These are phyloP conservation scores for Lavandula angustifolia DNA, from an alignment of 257 asterid genomes.

Conservation along the genomic window DNA sequence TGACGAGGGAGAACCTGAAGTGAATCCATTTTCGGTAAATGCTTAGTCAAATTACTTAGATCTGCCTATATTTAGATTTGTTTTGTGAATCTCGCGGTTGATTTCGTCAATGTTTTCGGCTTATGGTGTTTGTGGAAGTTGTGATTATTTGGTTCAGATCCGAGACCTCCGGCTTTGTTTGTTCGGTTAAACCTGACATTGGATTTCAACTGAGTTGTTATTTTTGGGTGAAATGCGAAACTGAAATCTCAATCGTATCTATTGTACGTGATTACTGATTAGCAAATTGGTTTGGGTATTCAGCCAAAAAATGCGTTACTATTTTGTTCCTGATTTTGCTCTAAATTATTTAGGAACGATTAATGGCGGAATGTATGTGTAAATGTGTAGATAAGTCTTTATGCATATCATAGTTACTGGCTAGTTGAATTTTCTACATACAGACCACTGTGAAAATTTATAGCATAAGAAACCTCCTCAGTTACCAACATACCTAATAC, in stretches of 20 bases:
- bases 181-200: conserved; percentile 21
- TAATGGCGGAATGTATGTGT: not conserved
- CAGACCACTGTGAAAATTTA: not conserved
- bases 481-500: conserved; percentile 13
- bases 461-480: not conserved
- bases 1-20: conserved; percentile 90
- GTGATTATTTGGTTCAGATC: conserved; percentile 37
- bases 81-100: conserved; percentile 14
- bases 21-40: conserved; percentile 98
- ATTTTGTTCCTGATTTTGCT: not conserved
- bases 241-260: not conserved
- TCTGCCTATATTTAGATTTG: conserved; percentile 39
- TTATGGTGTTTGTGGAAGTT: conserved; percentile 7
- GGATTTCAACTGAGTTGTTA: conserved; percentile 16
- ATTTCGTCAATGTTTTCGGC: conserved; percentile 6
- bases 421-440: not conserved
- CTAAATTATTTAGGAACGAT: not conserved
- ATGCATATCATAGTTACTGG: conserved; percentile 3
- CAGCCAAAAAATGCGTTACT: not conserved
- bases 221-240: conserved; percentile 2
- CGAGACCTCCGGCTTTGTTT: conserved; percentile 30
- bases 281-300: conserved; percentile 9
- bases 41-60: conserved; percentile 35
- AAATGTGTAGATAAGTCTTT: not conserved
- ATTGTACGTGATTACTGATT: conserved; percentile 2